A percentile compares a stretch with the other conserved stretches of the same genome.
Evolutionary conservation across 75 land plant species (phyloP).

Genomic region (Sequoia sempervirens): DNA sequence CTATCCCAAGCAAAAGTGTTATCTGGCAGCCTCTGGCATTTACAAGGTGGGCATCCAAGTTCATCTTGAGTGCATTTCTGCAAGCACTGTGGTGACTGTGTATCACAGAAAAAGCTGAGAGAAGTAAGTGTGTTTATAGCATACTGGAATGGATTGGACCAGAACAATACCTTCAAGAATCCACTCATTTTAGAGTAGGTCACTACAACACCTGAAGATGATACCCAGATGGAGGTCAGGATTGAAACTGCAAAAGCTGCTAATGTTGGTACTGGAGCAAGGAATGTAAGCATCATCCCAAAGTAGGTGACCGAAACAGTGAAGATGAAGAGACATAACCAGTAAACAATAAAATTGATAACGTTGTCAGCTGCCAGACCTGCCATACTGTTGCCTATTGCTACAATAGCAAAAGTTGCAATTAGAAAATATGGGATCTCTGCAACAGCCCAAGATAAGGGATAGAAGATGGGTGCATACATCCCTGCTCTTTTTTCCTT

Average conservation of each 20-base stretch:
- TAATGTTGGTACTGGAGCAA: conserved; percentile 37
- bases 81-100: conserved; percentile 19
- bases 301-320: conserved; percentile 33
- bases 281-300: conserved; percentile 32
- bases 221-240: conserved; percentile 38
- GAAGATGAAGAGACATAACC: conserved; percentile 36
- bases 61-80: conserved; percentile 20
- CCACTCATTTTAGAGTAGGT: conserved; percentile 23
- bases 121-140: conserved; percentile 35
- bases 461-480: conserved; percentile 30
- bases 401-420: conserved; percentile 30
- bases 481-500: conserved; percentile 36
- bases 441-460: conserved; percentile 33
- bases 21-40: conserved; percentile 34
- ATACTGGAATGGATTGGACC: conserved; percentile 48
- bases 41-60: conserved; percentile 22
- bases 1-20: conserved; percentile 38
- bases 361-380: conserved; percentile 25
- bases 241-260: conserved; percentile 44
- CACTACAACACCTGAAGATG: conserved; percentile 37
- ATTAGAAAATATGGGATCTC: conserved; percentile 44
- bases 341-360: conserved; percentile 25
- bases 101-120: conserved; percentile 45
- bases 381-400: conserved; percentile 39
- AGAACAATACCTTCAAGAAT: conserved; percentile 32